phyloP scores from a whole-genome alignment of 768 basidiomycete genomes.

The Pleurotus cornucopiae region DNA sequence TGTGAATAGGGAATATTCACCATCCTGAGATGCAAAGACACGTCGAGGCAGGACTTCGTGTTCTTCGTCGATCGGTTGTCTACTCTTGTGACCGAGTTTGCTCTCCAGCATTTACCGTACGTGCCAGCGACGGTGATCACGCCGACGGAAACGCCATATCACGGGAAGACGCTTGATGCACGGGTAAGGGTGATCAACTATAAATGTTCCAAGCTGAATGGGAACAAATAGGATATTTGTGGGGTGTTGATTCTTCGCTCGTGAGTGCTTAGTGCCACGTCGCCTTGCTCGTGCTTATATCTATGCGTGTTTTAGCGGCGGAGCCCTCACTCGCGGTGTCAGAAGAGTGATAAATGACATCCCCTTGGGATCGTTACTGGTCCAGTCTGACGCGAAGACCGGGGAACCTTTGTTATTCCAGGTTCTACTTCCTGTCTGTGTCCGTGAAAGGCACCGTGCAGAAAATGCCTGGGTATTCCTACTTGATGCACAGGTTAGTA shows the following conservation, averaged over 20 bases:
- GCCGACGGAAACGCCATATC: constrained; percentile 50
- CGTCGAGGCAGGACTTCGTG: constrained; percentile 81
- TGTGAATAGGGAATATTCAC: constrained; percentile 79
- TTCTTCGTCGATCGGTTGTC: constrained; percentile 89
- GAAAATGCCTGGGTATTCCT: constrained; percentile 78
- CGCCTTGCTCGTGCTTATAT: constrained; percentile 6
- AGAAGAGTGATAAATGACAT: constrained; percentile 83
- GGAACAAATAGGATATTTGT: constrained; percentile 56
- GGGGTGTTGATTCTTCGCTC: constrained; percentile 89
- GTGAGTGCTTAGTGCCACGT: constrained; percentile 36
- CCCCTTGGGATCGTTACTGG: constrained; percentile 82
- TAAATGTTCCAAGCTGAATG: neutral
- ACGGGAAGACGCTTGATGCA: constrained; percentile 61
- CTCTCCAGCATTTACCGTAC: constrained; percentile 80
- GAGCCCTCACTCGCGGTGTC: constrained; percentile 89
- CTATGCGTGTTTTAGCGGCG: constrained; percentile 51
- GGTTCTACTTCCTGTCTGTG: constrained; percentile 67
- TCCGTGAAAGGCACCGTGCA: constrained; percentile 66
- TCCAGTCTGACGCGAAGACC: constrained; percentile 80
- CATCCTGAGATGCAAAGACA: constrained; percentile 69
- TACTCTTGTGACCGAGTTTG: constrained; percentile 79
- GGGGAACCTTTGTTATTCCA: constrained; percentile 90
- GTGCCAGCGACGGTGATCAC: constrained; percentile 56
- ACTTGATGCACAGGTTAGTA: constrained; percentile 78
- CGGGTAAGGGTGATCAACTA: constrained; percentile 32